phyloP scores from a whole-genome alignment of 2,329 filamentous ascomycete genomes.

The Microcera coccophila region DNA sequence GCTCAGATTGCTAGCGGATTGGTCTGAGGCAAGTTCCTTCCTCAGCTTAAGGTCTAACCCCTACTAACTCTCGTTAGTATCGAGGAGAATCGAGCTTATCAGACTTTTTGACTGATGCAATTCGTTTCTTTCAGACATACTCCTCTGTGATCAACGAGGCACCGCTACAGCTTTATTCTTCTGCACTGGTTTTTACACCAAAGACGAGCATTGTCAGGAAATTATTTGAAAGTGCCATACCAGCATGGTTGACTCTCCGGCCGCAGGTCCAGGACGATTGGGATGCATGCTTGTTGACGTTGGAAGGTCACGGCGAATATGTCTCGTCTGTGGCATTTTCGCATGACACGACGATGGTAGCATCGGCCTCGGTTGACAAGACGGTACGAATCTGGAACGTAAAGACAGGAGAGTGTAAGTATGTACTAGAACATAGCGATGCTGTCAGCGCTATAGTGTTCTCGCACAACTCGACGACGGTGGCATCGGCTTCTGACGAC shows the following conservation, averaged over 20 bases:
- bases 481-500: constrained; percentile 3
- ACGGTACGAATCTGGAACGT: constrained; percentile 5
- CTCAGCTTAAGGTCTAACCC: neutral
- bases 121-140: constrained; percentile 1
- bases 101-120: constrained; percentile 1
- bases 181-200: constrained; percentile 7
- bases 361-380: neutral
- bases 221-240: neutral
- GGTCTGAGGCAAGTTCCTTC: neutral
- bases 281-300: constrained; percentile 1
- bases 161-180: constrained; percentile 10
- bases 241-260: constrained; percentile 1
- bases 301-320: neutral
- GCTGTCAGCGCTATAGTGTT: neutral
- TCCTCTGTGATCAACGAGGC: neutral
- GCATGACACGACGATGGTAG: constrained; percentile 4
- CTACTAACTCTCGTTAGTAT: neutral
- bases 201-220: constrained; percentile 5
- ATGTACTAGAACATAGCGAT: neutral
- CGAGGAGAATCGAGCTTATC: neutral
- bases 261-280: neutral
- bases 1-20: constrained; percentile 1
- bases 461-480: neutral
- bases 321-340: constrained; percentile 1
- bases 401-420: neutral